Evolutionary conservation across 192 early-diverging fungal species (phyloP), one percentile per base, ranked within the genome.

Genomic region (Coemansia furcata): DNA sequence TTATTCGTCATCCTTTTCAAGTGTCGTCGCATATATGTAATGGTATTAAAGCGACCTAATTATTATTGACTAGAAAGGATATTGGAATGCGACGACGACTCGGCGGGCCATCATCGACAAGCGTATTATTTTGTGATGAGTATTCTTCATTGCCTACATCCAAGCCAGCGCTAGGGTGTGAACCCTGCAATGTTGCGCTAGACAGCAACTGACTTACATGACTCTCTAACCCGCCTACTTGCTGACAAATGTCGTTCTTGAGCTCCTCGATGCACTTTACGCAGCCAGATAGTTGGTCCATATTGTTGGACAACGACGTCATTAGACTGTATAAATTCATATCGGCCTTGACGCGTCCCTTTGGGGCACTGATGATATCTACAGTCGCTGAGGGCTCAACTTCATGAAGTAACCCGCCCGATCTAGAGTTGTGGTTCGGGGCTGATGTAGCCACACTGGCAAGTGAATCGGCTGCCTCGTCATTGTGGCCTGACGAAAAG

Each of bases 221-320:
- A 11, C 23, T 55, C 23, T 55, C 52, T n/a, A 55, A 14, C 42
- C 59, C 37, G 33, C 42, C 40, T 63, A 77, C 66, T 43, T 46
- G 70, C 39, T 49, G 33, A 33, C 47, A 1, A 40, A 78, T 72
- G 60, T 59, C 19, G 49, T 60, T 21, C 37, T 72, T 68, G 37
- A 78, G 52, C 33, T 55, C 35, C 36, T 78, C 64, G 17, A 78
- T 73, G n/a, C 71, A 67, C 50, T 60, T 63, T 32, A 72, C 62
- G 61, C 67, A 78, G 9, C 37, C 19, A 26, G 55, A 54, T 0
- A 78, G 67, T n/a, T 66, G 67, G 38, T 66, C 50, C 60, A 72
- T 61, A 29, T 67, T 67, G 8, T 36, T 37, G 50, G 49, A 52
- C 54, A 78, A 59, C 43, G 60, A 68, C 64, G 38, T 10, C 0